Evolutionary conservation across 2,329 filamentous ascomycete genomes (phyloP).

Genomic region (Cladosporium sp.): DNA sequence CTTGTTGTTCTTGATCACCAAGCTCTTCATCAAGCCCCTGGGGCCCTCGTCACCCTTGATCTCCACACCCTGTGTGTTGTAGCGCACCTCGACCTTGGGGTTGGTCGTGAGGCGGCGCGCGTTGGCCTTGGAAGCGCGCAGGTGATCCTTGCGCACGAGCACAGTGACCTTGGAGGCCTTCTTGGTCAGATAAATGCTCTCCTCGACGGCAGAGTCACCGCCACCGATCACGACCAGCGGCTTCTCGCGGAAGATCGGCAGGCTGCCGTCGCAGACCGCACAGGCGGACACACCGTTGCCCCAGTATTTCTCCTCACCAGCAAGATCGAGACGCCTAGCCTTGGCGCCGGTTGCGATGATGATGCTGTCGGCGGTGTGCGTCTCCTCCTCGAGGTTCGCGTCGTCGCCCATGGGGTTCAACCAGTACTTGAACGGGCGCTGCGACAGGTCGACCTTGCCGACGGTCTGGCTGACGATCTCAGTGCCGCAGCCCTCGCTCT

Average conservation of each 20-base stretch:
- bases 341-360: constrained; percentile 96
- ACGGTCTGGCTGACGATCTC: constrained; percentile 92
- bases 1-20: constrained; percentile 77
- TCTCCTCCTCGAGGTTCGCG: constrained; percentile 66
- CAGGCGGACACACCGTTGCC: constrained; percentile 95
- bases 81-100: constrained; percentile 87
- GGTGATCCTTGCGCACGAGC: constrained; percentile 80
- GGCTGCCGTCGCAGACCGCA: constrained; percentile 94
- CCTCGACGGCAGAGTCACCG: constrained; percentile 94
- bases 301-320: constrained; percentile 95
- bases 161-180: constrained; percentile 95
- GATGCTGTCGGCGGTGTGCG: constrained; percentile 83
- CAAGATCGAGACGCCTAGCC: constrained; percentile 76
- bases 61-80: constrained; percentile 78
- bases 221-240: constrained; percentile 94
- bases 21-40: constrained; percentile 78
- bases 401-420: constrained; percentile 72
- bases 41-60: constrained; percentile 78
- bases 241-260: constrained; percentile 97
- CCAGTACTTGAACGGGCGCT: constrained; percentile 88
- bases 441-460: constrained; percentile 78
- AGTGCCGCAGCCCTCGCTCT: constrained; percentile 90
- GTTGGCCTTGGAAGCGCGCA: constrained; percentile 90
- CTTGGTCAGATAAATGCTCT: constrained; percentile 96
- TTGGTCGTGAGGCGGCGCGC: constrained; percentile 77